Base-by-base conservation (phyloP, 163 green algal genomes). In the Chloromonas sp. region DNA sequence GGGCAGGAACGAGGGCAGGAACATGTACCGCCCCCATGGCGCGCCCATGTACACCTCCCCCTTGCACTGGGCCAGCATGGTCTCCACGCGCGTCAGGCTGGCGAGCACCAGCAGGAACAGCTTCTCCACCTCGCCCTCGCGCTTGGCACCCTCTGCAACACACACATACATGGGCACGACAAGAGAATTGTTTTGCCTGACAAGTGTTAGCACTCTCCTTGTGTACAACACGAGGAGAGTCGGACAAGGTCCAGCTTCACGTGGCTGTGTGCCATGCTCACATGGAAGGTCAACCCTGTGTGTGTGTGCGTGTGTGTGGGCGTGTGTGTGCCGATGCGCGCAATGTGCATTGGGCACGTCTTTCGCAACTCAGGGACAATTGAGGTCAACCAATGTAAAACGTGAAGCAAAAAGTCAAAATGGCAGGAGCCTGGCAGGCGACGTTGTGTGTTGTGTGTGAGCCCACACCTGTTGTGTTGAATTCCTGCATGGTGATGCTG, bases 51-150 rank as follows among this genome's bases (percentile, higher is more conserved):
- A 82, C 2, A 82, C 79, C 66, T 74, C 66, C 11, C 66, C 66
- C 66, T 74, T 74, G 66, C 66, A 74, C 36, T 81, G 77, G 1
- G 14, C 61, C n/a, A 81, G 77, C 77, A 81, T 81, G n/a, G n/a
- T 57, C 2, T 81, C 77, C 77, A 81, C 77, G 36, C n/a, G 77
- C 77, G 13, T 57, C 36, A 60, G 66, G 5, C 66, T 11, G 5
- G 66, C 66, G 66, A 11, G 60, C n/a, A 81, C 77, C 2, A 3
- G 36, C 1, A 60, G 2, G 59, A 82, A 82, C 79, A 82, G 59
- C 79, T 82, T 82, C 79, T 82, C 79, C 79, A 82, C 79, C 59
- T 82, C 79, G 3, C 79, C 79, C 59, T 82, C 79, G 1, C 79
- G 58, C 79, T 70, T 82, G 58, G 59, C 8, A 8, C 57, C 79